Conservation (phyloP, 2,329 filamentous ascomycete species). For the Pseudogymnoascus sp. region DNA sequence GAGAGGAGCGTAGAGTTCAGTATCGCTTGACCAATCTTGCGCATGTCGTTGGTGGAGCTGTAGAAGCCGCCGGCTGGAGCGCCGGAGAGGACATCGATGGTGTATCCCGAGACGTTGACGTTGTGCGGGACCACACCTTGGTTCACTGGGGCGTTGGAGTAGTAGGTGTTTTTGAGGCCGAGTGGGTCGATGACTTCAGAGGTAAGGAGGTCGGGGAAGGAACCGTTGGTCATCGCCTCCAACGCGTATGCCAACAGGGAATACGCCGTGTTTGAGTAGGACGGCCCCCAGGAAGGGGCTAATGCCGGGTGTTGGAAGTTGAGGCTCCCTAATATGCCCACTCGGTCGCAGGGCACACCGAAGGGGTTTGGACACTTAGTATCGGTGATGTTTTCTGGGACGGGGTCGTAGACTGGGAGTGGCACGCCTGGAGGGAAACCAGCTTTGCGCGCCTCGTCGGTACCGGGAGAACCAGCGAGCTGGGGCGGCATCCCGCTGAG, state of each 20-base stretch:
- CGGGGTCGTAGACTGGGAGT: neutral
- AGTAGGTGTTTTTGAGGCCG: constrained; percentile 27
- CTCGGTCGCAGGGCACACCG: neutral
- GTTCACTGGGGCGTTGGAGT: constrained; percentile 16
- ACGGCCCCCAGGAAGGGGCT: constrained; percentile 27
- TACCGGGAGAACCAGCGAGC: neutral
- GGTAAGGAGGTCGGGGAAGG: constrained; percentile 25
- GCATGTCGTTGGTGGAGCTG: constrained; percentile 28
- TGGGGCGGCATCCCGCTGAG: constrained; percentile 9
- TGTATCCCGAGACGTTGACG: neutral
- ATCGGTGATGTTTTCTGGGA: neutral
- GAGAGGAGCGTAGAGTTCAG: constrained; percentile 17
- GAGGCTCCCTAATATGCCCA: constrained; percentile 13
- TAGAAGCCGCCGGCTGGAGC: constrained; percentile 30
- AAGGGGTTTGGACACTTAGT: neutral
- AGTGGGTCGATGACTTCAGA: constrained; percentile 28
- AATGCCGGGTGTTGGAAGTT: constrained; percentile 29
- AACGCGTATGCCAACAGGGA: constrained; percentile 33
- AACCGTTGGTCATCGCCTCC: constrained; percentile 33
- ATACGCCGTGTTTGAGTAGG: constrained; percentile 33
- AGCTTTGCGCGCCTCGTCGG: neutral
- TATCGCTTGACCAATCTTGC: constrained; percentile 22
- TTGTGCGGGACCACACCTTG: constrained; percentile 16
- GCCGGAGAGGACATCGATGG: constrained; percentile 18
- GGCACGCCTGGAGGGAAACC: neutral